Evolutionary conservation across 768 basidiomycete genomes (phyloP).

Genomic region (Vishniacozyma victoriae): DNA sequence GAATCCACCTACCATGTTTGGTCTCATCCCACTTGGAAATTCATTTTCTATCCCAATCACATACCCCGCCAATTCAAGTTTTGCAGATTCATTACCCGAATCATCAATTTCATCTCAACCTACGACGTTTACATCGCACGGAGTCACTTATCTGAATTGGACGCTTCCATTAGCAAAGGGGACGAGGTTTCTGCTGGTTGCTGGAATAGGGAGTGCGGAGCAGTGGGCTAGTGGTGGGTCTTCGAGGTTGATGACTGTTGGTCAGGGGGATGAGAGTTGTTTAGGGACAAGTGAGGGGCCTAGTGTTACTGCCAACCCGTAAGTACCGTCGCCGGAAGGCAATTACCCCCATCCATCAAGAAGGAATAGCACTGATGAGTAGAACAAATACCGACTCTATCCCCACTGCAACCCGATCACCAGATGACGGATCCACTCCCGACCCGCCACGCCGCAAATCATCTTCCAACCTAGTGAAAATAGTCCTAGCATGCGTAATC

Average conservation of each 20-base stretch:
- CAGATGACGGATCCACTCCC: too few species aligned
- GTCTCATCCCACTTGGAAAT: conserved; percentile 40
- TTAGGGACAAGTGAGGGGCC: conserved; percentile 14
- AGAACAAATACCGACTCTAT: neutral
- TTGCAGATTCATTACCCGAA: conserved; percentile 21
- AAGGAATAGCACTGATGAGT: neutral
- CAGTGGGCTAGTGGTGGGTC: conserved; percentile 41
- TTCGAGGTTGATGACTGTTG: conserved; percentile 35
- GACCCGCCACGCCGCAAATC: neutral
- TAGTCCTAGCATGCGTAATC: conserved; percentile 23
- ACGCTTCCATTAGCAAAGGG: conserved; percentile 36
- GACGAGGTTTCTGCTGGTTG: conserved; percentile 38
- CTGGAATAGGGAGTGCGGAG: conserved; percentile 34
- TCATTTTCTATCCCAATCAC: conserved; percentile 39
- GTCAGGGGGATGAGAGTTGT: conserved; percentile 29
- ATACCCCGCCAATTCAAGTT: conserved; percentile 15
- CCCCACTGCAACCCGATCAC: too few species aligned
- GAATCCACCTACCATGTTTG: conserved; percentile 38
- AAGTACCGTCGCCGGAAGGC: neutral
- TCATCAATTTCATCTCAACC: conserved; percentile 26
- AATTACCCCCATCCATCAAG: neutral
- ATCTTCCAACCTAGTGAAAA: too few species aligned
- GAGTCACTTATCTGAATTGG: conserved; percentile 35
- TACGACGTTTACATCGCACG: conserved; percentile 28
- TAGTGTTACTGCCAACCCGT: conserved; percentile 23